A percentile compares a stretch with the other conserved stretches of the same genome.
Evolutionary conservation across 495 filamentous ascomycete genomes (phyloP).

Genomic region (Lichenothelia convexa): DNA sequence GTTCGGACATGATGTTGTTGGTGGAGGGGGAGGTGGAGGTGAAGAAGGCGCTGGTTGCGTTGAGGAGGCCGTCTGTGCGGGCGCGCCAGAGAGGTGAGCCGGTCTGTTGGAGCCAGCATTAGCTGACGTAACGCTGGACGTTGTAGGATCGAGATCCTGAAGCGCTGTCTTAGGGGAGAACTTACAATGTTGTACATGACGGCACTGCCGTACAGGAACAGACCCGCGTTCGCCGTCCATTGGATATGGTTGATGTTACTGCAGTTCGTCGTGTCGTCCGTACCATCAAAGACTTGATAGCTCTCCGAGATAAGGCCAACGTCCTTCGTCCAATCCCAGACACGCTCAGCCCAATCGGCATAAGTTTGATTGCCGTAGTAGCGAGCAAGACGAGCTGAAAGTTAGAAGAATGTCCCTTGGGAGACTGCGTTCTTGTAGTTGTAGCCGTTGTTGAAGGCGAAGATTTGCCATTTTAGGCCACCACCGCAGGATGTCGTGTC

Average conservation of each 20-base stretch:
- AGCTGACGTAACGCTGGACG: not conserved
- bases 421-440: constrained; percentile 69
- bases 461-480: constrained; percentile 64
- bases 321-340: constrained; percentile 49
- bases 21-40: not conserved
- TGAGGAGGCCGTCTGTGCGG: not conserved
- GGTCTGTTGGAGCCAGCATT: not conserved
- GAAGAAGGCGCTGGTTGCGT: not conserved
- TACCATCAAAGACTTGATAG: constrained; percentile 48
- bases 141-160: not conserved
- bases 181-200: constrained; percentile 7
- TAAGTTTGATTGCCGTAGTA: constrained; percentile 70
- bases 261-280: constrained; percentile 35
- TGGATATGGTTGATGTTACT: constrained; percentile 20
- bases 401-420: constrained; percentile 65
- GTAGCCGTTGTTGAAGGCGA: constrained; percentile 58
- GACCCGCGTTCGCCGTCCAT: constrained; percentile 7
- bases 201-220: constrained; percentile 6
- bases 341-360: constrained; percentile 52
- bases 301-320: constrained; percentile 43
- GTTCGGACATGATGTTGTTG: constrained; percentile 5
- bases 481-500: constrained; percentile 6
- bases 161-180: not conserved
- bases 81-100: not conserved
- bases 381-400: constrained; percentile 54